phyloP scores from a whole-genome alignment of 768 basidiomycete genomes.

The Cyathus striatus region DNA sequence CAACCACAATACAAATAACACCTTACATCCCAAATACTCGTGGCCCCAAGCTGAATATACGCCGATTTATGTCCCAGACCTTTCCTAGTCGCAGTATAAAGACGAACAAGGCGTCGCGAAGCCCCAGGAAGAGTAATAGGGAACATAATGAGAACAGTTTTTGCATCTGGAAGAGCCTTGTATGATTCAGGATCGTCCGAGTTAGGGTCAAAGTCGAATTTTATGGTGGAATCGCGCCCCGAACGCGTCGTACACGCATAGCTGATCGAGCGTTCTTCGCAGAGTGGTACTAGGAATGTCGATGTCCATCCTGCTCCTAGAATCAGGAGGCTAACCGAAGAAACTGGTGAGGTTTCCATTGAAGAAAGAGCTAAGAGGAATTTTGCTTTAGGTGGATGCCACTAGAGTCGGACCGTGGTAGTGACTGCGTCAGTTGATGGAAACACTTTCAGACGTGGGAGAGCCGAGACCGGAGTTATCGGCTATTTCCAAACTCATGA shows the following conservation, averaged over 20 bases:
- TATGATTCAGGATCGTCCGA: conserved; percentile 39
- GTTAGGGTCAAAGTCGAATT: conserved; percentile 51
- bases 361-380: no score
- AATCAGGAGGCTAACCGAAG: conserved; percentile 57
- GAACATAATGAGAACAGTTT: conserved; percentile 52
- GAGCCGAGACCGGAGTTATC: no score
- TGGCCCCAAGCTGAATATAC: conserved; percentile 61
- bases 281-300: conserved; percentile 53
- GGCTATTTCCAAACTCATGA: no score
- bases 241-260: conserved; percentile 52
- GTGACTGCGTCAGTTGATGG: no score
- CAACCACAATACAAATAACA: neutral
- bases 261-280: conserved; percentile 29
- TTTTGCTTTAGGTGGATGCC: no score
- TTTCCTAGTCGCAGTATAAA: conserved; percentile 35
- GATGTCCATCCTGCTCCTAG: conserved; percentile 68
- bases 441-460: no score
- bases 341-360: no score
- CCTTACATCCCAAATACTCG: conserved; percentile 59
- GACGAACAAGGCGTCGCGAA: conserved; percentile 36
- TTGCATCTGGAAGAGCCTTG: conserved; percentile 43
- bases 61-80: conserved; percentile 13
- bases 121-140: conserved; percentile 45
- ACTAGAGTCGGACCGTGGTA: no score
- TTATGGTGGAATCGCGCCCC: conserved; percentile 43